A percentile compares a stretch with the other conserved stretches of the same genome.
Conservation (phyloP, 202 grass and related monocot species). For the Digitaria exilis region DNA sequence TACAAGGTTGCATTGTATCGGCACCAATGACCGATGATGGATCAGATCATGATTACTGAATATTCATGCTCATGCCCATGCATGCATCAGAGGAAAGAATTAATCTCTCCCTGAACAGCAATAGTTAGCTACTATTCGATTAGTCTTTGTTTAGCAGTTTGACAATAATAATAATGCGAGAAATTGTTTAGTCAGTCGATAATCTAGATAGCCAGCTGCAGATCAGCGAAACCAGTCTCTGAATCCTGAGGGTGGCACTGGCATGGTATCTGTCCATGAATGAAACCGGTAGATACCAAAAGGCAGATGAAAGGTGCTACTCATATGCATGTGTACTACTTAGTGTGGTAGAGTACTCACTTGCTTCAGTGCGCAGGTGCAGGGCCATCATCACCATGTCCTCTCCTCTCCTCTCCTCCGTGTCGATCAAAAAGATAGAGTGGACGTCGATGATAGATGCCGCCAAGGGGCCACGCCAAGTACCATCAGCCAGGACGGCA, state of each 20-base stretch:
- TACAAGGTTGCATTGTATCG: constrained; percentile 8
- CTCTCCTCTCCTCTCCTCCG: not conserved
- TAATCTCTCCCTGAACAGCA: not conserved
- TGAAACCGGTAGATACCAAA: constrained; percentile 13
- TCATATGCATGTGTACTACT: not conserved
- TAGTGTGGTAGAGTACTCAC: not conserved
- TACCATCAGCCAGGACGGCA: not conserved
- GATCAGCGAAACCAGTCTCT: not conserved
- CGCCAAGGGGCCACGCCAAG: not conserved
- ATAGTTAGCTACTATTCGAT: not conserved
- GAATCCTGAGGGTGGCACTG: not conserved
- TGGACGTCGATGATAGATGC: too few relatives aligned
- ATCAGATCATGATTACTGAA: not conserved
- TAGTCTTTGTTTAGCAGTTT: constrained; percentile 9
- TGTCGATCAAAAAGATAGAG: not conserved
- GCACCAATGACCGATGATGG: not conserved
- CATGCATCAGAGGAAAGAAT: not conserved
- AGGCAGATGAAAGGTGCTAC: not conserved
- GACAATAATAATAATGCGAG: not conserved
- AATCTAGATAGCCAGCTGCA: not conserved
- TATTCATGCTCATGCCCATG: not conserved
- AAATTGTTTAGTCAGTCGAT: too few relatives aligned
- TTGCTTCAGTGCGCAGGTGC: constrained; percentile 10
- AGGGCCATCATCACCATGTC: not conserved
- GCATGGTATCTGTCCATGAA: constrained; percentile 7